These are phyloP conservation scores for Pisolithus microcarpus DNA, from an alignment of 768 basidiomycete species.

Conservation along the genomic window DNA sequence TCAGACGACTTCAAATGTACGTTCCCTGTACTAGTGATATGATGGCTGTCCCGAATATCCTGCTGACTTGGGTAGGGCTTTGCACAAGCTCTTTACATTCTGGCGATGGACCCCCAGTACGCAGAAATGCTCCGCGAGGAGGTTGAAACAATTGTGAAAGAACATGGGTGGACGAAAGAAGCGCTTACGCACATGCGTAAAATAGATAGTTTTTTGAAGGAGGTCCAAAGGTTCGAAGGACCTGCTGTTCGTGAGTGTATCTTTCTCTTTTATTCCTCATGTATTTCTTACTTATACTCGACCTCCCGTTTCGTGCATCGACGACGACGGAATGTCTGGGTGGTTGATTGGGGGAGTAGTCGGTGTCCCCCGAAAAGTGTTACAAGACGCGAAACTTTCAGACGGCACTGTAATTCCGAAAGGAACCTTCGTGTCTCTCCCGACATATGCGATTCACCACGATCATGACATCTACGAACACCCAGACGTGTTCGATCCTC, in stretches of 20 bases:
- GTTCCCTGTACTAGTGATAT: neutral
- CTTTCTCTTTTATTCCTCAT: neutral
- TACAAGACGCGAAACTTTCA: slow-evolving; percentile 29
- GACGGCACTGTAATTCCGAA: slow-evolving; percentile 33
- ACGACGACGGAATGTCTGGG: no score
- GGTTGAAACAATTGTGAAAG: slow-evolving; percentile 21
- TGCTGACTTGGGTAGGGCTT: slow-evolving; percentile 17
- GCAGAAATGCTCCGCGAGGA: slow-evolving; percentile 33
- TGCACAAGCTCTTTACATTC: slow-evolving; percentile 28
- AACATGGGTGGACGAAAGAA: slow-evolving; percentile 25
- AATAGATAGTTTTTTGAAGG: slow-evolving; percentile 37
- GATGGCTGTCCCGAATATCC: neutral
- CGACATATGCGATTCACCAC: slow-evolving; percentile 15
- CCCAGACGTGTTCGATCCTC: slow-evolving; percentile 36
- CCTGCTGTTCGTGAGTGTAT: slow-evolving; percentile 13
- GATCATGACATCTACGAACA: slow-evolving; percentile 25
- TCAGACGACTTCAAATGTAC: neutral
- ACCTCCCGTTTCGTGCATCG: no score
- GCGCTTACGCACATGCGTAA: slow-evolving; percentile 27
- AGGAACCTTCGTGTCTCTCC: slow-evolving; percentile 23
- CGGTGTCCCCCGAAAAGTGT: slow-evolving; percentile 25
- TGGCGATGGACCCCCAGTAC: slow-evolving; percentile 31
- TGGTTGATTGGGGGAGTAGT: slow-evolving; percentile 8
- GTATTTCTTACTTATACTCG: neutral
- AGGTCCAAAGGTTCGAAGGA: slow-evolving; percentile 28